Base-by-base conservation (phyloP, 495 filamentous ascomycete genomes). In the Aspergillus steynii region DNA sequence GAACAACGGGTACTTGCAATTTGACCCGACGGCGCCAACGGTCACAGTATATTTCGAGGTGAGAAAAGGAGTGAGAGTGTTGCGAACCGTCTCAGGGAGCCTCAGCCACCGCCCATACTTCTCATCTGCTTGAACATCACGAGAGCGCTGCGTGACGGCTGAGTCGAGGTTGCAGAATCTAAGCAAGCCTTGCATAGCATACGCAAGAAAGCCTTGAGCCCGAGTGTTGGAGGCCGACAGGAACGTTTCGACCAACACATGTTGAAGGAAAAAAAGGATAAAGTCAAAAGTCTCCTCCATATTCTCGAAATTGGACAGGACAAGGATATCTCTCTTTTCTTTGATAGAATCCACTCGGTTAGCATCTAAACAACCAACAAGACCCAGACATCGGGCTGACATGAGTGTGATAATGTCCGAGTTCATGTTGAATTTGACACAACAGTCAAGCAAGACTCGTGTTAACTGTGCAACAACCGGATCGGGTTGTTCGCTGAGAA, bases 161-260 rank as follows among this genome's bases (percentile, higher is more conserved):
- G 76, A 73, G 45, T 84, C 85, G 59, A 96, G 84, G 29, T 87
- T 85, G 67, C 88, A 88, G 60, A 87, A 85, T 56, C 86, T 88
- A 8, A 98, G 83, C 8, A 99, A 80, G 65, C 95, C 89, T 73
- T 99, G 95, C 88, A 98, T 96, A 2, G 88, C 90, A 70, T 87
- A 98, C 14, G 93, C 91, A 15, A 99, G 79, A 69, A 96, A 97
- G 1, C 92, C 91, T 69, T 96, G 93, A 20, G 90, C 83, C 67
- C 86, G 87, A 0, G 93, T 88, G 67, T 96, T 95, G 2, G 86
- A 93, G 9, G 90, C 88, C 2, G 93, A 94, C 37, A 94, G 77
- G 69, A 99, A 99, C 12, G 93, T 88, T 64, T 93, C 91, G 54
- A 98, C 91, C 27, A 98, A 78, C 2, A 96, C 88, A 68, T 95